Evolutionary conservation across 495 filamentous ascomycete genomes (phyloP).

Genomic region (Filosporella fistucella): DNA sequence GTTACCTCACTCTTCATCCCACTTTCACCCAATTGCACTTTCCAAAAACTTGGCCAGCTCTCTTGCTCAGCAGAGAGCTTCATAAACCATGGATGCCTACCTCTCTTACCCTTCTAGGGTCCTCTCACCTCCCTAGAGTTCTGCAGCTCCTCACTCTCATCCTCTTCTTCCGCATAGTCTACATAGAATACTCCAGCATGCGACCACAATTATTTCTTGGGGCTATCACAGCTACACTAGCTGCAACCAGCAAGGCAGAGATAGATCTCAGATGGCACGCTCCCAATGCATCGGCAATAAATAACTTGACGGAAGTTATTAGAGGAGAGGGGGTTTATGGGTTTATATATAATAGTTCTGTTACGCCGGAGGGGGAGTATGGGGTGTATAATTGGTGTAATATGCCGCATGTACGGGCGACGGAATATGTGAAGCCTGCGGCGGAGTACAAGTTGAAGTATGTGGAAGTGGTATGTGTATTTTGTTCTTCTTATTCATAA

Average conservation of each 20-base stretch:
- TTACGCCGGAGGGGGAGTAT: slow-evolving; percentile 39
- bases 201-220: no score
- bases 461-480: slow-evolving; percentile 53
- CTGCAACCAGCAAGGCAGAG: slow-evolving; percentile 10
- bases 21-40: no score
- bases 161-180: no score
- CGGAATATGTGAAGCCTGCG: slow-evolving; percentile 47
- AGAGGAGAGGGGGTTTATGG: slow-evolving; percentile 50
- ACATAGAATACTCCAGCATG: no score
- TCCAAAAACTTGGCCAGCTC: no score
- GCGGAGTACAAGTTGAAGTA: slow-evolving; percentile 53
- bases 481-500: slow-evolving; percentile 4
- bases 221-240: slow-evolving; percentile 17
- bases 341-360: slow-evolving; percentile 59
- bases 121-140: no score
- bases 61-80: no score
- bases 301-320: slow-evolving; percentile 48
- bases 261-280: slow-evolving; percentile 53
- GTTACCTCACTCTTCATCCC: no score
- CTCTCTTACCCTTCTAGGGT: no score
- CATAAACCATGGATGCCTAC: no score
- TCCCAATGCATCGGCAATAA: slow-evolving; percentile 50
- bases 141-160: no score
- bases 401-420: slow-evolving; percentile 64
- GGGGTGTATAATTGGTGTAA: slow-evolving; percentile 70